Evolutionary conservation across 2,329 filamentous ascomycete species (phyloP).

Genomic region (Exophiala sp.): DNA sequence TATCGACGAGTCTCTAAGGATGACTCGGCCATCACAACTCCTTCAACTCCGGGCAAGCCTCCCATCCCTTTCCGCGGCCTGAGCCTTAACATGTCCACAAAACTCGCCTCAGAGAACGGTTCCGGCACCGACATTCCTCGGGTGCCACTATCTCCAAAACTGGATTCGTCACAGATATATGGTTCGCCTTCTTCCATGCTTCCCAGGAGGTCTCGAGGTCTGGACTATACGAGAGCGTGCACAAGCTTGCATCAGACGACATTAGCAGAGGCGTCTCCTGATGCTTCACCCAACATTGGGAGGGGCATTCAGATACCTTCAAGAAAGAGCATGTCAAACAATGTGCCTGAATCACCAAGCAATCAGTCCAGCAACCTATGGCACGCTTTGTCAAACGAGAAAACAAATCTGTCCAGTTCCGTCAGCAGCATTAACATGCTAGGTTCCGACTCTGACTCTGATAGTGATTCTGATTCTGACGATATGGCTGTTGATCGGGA

Average conservation of each 20-base stretch:
- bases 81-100: constrained; percentile 66
- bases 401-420: constrained; percentile 72
- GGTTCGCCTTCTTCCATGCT: constrained; percentile 83
- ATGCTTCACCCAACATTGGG: constrained; percentile 80
- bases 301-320: constrained; percentile 60
- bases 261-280: constrained; percentile 82
- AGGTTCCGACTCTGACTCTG: constrained; percentile 73
- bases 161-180: constrained; percentile 80
- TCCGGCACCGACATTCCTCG: constrained; percentile 55
- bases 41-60: constrained; percentile 70
- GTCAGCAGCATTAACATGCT: constrained; percentile 76
- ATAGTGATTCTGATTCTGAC: constrained; percentile 63
- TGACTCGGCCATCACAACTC: constrained; percentile 58
- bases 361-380: constrained; percentile 59
- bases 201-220: constrained; percentile 79
- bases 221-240: constrained; percentile 90
- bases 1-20: constrained; percentile 59
- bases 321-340: constrained; percentile 45
- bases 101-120: constrained; percentile 30
- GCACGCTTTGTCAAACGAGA: constrained; percentile 64
- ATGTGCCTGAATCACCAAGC: constrained; percentile 62
- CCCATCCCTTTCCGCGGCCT: constrained; percentile 62
- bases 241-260: constrained; percentile 96
- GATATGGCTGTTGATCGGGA: constrained; percentile 59
- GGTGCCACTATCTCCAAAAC: constrained; percentile 75